phyloP scores from a whole-genome alignment of 2,329 filamentous ascomycete genomes.

The Microdochium bolleyi region DNA sequence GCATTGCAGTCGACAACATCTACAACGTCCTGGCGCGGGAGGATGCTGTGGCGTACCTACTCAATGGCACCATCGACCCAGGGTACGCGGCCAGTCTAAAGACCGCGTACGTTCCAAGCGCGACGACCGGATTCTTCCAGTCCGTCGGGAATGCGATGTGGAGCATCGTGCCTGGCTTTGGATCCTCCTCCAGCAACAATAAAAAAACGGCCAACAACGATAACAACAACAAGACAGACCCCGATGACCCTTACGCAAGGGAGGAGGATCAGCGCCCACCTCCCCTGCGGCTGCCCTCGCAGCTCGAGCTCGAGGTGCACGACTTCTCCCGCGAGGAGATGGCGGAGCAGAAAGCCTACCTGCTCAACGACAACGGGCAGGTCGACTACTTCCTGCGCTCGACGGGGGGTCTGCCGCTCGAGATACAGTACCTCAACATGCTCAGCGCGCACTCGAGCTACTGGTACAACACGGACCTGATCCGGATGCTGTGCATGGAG shows the following conservation, averaged over 20 bases:
- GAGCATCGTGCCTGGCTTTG: slow-evolving; percentile 49
- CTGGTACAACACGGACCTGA: slow-evolving; percentile 81
- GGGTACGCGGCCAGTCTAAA: slow-evolving; percentile 71
- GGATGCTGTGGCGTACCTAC: slow-evolving; percentile 77
- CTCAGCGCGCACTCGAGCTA: slow-evolving; percentile 91
- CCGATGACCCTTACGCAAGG: too few relatives aligned
- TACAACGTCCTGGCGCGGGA: slow-evolving; percentile 79
- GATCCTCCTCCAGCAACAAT: slow-evolving; percentile 17
- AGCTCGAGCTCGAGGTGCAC: slow-evolving; percentile 89
- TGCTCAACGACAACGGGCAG: slow-evolving; percentile 95
- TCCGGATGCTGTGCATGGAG: slow-evolving; percentile 84
- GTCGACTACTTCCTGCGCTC: slow-evolving; percentile 84
- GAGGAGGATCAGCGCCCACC: slow-evolving; percentile 21
- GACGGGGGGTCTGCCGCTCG: slow-evolving; percentile 76
- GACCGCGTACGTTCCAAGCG: slow-evolving; percentile 70
- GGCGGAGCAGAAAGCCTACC: slow-evolving; percentile 77
- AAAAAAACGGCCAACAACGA: too few relatives aligned
- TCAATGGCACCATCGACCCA: slow-evolving; percentile 84
- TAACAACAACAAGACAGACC: too few relatives aligned
- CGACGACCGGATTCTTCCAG: slow-evolving; percentile 56
- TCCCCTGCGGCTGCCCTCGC: slow-evolving; percentile 45
- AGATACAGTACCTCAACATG: slow-evolving; percentile 97
- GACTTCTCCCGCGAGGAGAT: slow-evolving; percentile 90
- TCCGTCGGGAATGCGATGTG: slow-evolving; percentile 56
- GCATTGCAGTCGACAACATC: slow-evolving; percentile 87